These are phyloP conservation scores for Sporopachydermia cereana DNA, from an alignment of 1,139 yeast species.

Conservation along the genomic window DNA sequence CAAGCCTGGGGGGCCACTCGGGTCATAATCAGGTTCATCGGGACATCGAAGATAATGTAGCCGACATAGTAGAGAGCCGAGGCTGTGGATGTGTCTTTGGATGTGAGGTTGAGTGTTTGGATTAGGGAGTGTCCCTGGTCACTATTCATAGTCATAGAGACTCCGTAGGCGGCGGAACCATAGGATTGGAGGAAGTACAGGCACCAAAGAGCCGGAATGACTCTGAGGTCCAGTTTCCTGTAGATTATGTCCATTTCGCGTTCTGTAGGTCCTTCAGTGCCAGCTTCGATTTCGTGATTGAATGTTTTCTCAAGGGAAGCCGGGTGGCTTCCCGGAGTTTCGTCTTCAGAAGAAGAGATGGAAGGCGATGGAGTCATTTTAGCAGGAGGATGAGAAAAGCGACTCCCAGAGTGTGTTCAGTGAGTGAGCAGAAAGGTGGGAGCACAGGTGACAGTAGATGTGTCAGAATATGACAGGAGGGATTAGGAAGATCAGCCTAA, in stretches of 20 bases:
- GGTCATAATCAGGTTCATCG: constrained; percentile 84
- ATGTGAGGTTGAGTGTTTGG: constrained; percentile 38
- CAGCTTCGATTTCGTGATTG: background rate
- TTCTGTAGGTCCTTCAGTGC: constrained; percentile 10
- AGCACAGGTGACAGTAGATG: no score
- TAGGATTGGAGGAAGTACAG: constrained; percentile 71
- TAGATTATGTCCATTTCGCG: constrained; percentile 45
- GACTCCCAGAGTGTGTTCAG: background rate
- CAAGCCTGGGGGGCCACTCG: constrained; percentile 73
- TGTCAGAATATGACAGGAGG: no score
- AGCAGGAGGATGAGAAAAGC: background rate
- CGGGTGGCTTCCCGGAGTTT: background rate
- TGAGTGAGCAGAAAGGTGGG: no score
- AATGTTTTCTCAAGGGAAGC: background rate
- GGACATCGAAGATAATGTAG: constrained; percentile 72
- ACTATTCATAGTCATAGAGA: constrained; percentile 70
- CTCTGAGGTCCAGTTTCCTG: constrained; percentile 53
- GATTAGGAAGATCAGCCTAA: no score
- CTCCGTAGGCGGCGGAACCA: constrained; percentile 69
- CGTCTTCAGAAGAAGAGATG: background rate
- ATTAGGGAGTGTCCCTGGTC: constrained; percentile 49
- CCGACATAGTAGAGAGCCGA: constrained; percentile 79
- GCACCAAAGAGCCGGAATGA: constrained; percentile 77
- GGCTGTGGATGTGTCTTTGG: constrained; percentile 59
- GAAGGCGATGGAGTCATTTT: no score